phyloP scores from a whole-genome alignment of 2,329 filamentous ascomycete genomes.

The Truncatella angustata region DNA sequence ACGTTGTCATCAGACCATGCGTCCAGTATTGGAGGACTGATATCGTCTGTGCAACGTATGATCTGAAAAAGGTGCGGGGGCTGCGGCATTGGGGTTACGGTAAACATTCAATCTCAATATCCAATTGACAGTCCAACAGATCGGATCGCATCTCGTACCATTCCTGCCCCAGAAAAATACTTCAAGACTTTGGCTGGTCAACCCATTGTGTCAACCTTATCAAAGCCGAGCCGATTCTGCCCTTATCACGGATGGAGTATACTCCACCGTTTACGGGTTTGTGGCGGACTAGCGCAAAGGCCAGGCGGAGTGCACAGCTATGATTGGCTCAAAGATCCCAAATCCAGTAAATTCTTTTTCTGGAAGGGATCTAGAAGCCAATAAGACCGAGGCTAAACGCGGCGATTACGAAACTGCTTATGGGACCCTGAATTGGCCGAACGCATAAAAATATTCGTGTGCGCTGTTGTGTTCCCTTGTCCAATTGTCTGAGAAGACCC shows the following conservation, averaged over 20 bases:
- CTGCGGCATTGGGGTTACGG: too few relatives aligned
- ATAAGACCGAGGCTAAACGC: background rate
- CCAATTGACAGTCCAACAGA: too few relatives aligned
- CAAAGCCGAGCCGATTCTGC: background rate
- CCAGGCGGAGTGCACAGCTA: background rate
- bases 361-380: constrained; percentile 3
- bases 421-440: background rate
- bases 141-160: too few relatives aligned
- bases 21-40: too few relatives aligned
- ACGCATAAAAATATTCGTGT: background rate
- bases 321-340: background rate
- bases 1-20: too few relatives aligned
- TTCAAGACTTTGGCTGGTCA: too few relatives aligned
- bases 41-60: too few relatives aligned
- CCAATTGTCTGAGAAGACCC: too few relatives aligned
- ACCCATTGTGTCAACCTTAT: background rate
- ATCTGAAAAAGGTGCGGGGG: too few relatives aligned
- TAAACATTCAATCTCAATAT: too few relatives aligned
- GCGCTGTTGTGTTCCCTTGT: too few relatives aligned
- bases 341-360: background rate
- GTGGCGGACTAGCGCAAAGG: background rate
- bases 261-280: background rate
- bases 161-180: too few relatives aligned
- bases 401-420: background rate
- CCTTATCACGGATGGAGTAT: background rate